Base-by-base conservation (phyloP, 208 protist species). In the Baffinella frigidus region DNA sequence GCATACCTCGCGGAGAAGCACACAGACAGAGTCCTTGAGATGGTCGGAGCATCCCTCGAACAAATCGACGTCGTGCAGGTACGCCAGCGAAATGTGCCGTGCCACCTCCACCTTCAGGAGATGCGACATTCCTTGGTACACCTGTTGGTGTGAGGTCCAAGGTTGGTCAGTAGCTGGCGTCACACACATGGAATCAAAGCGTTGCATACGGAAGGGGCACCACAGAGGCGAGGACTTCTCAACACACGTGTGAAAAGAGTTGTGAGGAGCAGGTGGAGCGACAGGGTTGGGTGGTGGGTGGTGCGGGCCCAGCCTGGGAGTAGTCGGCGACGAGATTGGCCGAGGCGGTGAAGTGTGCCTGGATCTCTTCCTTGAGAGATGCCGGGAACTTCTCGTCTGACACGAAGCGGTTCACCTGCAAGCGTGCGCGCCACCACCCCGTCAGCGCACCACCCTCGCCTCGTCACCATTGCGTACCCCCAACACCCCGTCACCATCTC, bases 81-180 rank as follows among this genome's bases (percentile, higher is more conserved):
- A 74, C 44, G 20, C 27, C 7, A 44, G 45, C 9, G 83, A 4
- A 10, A 89, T 38, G 38, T 72, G 72, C 51, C 56, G 17, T 33
- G 83, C 83, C 7, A 90, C 43, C n/a, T 90, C 51, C 56, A 90
- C 83, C 56, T 89, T 11, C 64, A 80, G 71, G 11, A n/a, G n/a
- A n/a, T n/a, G n/a, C n/a, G n/a, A n/a, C n/a, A n/a, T n/a, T n/a
- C n/a, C n/a, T n/a, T n/a, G n/a, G n/a, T n/a, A n/a, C n/a, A n/a
- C n/a, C n/a, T n/a, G n/a, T n/a, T n/a, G n/a, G n/a, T n/a, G n/a
- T n/a, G n/a, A n/a, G n/a, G n/a, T n/a, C n/a, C n/a, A n/a, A n/a
- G n/a, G n/a, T n/a, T n/a, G n/a, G n/a, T n/a, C n/a, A n/a, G n/a
- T n/a, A n/a, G n/a, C n/a, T n/a, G n/a, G n/a, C n/a, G n/a, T n/a